Evolutionary conservation across 192 early-diverging fungal genomes (phyloP).

Genomic region (Podila verticillata): DNA sequence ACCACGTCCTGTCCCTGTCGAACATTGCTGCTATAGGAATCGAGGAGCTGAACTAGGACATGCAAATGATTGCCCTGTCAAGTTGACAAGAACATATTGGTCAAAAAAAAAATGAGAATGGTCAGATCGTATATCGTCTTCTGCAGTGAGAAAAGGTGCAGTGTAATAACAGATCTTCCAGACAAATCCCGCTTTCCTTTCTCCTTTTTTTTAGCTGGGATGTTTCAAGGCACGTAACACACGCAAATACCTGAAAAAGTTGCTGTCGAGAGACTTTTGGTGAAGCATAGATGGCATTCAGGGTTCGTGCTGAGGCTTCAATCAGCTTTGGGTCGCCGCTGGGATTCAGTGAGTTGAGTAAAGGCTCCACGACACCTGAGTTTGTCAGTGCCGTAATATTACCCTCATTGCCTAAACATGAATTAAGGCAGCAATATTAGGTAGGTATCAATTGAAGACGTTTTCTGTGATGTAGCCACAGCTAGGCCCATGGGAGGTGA

Average conservation of each 20-base stretch:
- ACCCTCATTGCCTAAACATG: constrained; percentile 62
- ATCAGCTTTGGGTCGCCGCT: constrained; percentile 61
- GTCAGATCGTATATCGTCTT: not conserved
- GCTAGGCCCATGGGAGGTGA: not conserved
- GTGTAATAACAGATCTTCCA: too few species aligned
- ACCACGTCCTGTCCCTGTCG: constrained; percentile 39
- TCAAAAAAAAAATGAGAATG: not conserved
- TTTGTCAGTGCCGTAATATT: constrained; percentile 67
- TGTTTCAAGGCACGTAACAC: not conserved
- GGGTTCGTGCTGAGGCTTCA: constrained; percentile 72
- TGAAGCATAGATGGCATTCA: constrained; percentile 72
- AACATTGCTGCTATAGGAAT: constrained; percentile 45
- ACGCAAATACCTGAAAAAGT: constrained; percentile 54
- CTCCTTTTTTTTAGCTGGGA: not conserved
- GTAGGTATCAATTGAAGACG: not conserved
- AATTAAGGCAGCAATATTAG: not conserved
- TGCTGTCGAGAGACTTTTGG: constrained; percentile 61
- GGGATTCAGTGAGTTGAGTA: constrained; percentile 58
- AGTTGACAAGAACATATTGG: not conserved
- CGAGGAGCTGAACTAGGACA: constrained; percentile 59
- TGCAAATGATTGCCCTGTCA: constrained; percentile 56
- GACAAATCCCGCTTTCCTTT: not conserved
- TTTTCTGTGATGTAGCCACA: not conserved
- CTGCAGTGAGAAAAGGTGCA: too few species aligned
- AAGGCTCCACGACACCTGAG: constrained; percentile 65